Conservation (phyloP, 1,284 basidiomycete species). For the Boletus smithii region DNA sequence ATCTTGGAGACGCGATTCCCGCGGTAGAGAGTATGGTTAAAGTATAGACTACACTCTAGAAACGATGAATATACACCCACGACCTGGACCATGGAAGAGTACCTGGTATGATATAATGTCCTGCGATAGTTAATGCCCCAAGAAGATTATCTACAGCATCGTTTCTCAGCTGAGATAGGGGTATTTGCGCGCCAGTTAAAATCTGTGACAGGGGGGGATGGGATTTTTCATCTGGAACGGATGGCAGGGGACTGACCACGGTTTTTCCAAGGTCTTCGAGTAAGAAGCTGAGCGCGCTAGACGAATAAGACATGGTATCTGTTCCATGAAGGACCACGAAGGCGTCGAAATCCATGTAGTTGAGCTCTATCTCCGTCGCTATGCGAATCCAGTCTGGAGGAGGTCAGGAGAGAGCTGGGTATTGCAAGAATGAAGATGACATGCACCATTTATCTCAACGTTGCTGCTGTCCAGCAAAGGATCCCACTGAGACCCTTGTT, state of each 20-base stretch:
- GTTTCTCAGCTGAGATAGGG: constrained; percentile 82
- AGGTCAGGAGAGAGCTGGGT: constrained; percentile 3
- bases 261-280: constrained; percentile 90
- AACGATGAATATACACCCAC: constrained; percentile 7
- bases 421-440: not conserved
- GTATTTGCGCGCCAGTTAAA: constrained; percentile 90
- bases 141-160: constrained; percentile 89
- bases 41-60: constrained; percentile 79
- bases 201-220: constrained; percentile 46
- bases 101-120: constrained; percentile 89
- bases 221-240: not conserved
- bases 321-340: constrained; percentile 91
- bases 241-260: constrained; percentile 47
- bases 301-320: constrained; percentile 90
- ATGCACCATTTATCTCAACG: constrained; percentile 69
- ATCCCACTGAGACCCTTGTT: constrained; percentile 59
- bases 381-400: constrained; percentile 82
- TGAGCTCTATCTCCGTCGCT: constrained; percentile 87
- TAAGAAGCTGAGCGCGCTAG: constrained; percentile 84
- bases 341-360: constrained; percentile 80
- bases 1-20: constrained; percentile 86
- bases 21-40: constrained; percentile 83
- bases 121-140: constrained; percentile 84
- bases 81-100: constrained; percentile 9
- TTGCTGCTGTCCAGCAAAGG: constrained; percentile 87